Evolutionary conservation across 805 yeast species (phyloP).

Genomic region (Scheffersomyces amazonensis): DNA sequence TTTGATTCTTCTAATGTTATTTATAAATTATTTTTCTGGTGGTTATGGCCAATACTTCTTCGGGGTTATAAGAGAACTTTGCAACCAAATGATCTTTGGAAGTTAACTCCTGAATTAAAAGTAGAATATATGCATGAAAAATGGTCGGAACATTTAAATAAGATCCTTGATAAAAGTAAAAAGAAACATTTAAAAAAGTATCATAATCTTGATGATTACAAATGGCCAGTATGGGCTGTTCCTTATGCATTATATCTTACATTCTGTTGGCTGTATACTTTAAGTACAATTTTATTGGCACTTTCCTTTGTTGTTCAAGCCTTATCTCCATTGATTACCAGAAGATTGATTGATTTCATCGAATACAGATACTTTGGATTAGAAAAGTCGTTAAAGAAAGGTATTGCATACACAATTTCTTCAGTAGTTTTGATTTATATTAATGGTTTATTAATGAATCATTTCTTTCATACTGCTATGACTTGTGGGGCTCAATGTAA

Average conservation of each 20-base stretch:
- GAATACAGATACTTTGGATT: conserved; percentile 45
- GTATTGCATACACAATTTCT: conserved; percentile 78
- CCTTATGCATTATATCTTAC: conserved; percentile 48
- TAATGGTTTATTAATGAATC: conserved; percentile 40
- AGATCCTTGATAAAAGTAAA: conserved; percentile 16
- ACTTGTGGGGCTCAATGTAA: conserved; percentile 41
- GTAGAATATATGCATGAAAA: conserved; percentile 32
- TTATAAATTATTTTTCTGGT: conserved; percentile 36
- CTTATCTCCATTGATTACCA: conserved; percentile 64
- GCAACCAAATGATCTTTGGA: conserved; percentile 35
- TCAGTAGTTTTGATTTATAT: conserved; percentile 52
- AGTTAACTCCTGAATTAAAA: conserved; percentile 30
- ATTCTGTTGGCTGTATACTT: conserved; percentile 42
- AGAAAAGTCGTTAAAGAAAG: conserved; percentile 46
- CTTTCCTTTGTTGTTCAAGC: conserved; percentile 49
- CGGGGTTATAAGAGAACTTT: conserved; percentile 42
- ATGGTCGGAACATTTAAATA: conserved; percentile 23
- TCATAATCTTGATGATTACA: conserved; percentile 20
- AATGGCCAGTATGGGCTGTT: conserved; percentile 40
- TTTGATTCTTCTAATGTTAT: conserved; percentile 38
- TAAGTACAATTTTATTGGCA: conserved; percentile 40
- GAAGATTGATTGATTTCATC: conserved; percentile 64
- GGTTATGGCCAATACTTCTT: conserved; percentile 37
- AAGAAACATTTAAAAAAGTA: conserved; percentile 16
- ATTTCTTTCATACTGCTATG: conserved; percentile 41